These are phyloP conservation scores for Acmispon strigosus DNA, from an alignment of 306 rosid species.

Conservation along the genomic window DNA sequence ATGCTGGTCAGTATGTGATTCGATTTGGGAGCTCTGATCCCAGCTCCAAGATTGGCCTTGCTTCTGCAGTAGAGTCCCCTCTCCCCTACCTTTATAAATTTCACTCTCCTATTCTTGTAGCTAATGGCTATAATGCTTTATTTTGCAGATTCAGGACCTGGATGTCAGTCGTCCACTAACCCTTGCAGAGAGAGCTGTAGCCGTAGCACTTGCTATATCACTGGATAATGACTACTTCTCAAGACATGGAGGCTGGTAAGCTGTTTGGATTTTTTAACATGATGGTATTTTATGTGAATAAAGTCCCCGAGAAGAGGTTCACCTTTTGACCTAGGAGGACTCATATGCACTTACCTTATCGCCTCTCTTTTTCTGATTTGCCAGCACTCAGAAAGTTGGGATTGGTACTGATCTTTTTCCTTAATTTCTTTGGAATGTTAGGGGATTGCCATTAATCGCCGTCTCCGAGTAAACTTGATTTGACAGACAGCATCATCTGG, in stretches of 20 bases:
- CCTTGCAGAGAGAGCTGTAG: conserved; percentile 80
- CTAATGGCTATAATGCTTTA: neutral
- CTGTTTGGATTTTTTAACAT: conserved; percentile 12
- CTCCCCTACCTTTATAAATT: neutral
- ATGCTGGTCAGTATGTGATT: conserved; percentile 94
- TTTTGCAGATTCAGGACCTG: conserved; percentile 69
- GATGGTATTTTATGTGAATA: neutral
- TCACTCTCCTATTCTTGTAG: neutral
- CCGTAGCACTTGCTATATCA: conserved; percentile 97
- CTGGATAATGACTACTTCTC: conserved; percentile 96
- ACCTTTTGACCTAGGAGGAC: neutral
- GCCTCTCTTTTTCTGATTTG: neutral
- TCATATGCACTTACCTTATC: neutral
- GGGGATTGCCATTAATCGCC: conserved; percentile 58
- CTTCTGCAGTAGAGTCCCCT: conserved; percentile 43
- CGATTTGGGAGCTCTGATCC: conserved; percentile 84
- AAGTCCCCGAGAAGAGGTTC: neutral
- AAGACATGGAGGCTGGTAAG: conserved; percentile 95
- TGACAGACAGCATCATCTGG: conserved; percentile 11
- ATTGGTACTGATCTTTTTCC: neutral
- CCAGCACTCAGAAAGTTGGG: conserved; percentile 16
- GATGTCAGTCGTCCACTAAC: conserved; percentile 66
- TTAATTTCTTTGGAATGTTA: conserved; percentile 24
- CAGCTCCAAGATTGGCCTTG: conserved; percentile 55
- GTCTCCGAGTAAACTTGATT: conserved; percentile 45